Base-by-base conservation (phyloP, 768 basidiomycete species). In the Boletus patriciae region DNA sequence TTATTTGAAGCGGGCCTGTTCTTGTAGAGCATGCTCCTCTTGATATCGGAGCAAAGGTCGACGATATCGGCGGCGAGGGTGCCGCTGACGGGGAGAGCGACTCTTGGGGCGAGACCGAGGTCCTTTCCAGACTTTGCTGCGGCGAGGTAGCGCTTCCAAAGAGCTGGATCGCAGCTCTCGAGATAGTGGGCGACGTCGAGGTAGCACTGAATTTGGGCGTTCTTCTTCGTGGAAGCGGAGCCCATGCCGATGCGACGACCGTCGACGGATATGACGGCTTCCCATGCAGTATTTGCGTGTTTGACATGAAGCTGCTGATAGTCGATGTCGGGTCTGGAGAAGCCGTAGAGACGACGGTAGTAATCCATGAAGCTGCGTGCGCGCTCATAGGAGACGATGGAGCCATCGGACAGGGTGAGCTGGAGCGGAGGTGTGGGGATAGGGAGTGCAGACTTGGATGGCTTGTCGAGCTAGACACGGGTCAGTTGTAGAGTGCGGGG, bases 331-430 rank as follows among this genome's bases (percentile, higher is more conserved):
- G 92, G 92, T 59, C 81, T 83, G 11, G 80, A 77, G 65, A 94
- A 94, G 25, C 76, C 75, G 69, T 85, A 97, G 36, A 84, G 79
- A 44, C 85, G 82, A 68, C 94, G 96, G 65, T 98, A 98, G 70
- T 90, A 98, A 60, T 95, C 94, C 88, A 97, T 94, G 77, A 98
- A 98, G 57, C 82, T 84, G 47, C 88, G 84, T 4, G 93, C 92
- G 50, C 81, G 80, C 50, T 92, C 90, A 49, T 86, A 86, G 8
- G 75, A 75, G 59, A 94, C 81, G 21, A 73, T 64, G 12, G 83
- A 78, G 25, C 85, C 84, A 64, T 93, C 88, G 3, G 85, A 82
- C 12, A 94, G 66, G 8, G 63, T 67, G 33, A 75, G 74, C 16
- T 70, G 67, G 3, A 56, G 50, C 0, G 59, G 25, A 12, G 60